Percentiles rank a stretch among this genome's conserved stretches.
Evolutionary conservation across 225 moss, liverwort and hornwort species (phyloP).

Genomic region (Thuidium tamariscinum): DNA sequence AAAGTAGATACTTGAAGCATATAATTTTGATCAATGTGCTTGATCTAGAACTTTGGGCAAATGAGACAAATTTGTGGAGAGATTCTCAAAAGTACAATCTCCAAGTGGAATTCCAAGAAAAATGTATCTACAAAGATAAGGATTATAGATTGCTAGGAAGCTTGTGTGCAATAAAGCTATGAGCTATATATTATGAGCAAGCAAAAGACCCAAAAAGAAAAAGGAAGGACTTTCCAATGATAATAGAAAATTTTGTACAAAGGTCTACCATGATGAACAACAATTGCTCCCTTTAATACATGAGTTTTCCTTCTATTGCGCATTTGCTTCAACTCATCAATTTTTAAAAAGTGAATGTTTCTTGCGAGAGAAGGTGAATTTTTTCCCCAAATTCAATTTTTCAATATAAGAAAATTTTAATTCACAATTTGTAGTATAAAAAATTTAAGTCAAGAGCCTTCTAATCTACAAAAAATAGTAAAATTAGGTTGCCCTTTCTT

Average conservation of each 20-base stretch:
- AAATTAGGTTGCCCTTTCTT: too few species aligned
- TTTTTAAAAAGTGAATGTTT: neutral
- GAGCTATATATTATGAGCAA: neutral
- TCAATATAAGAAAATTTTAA: neutral
- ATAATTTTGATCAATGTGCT: neutral
- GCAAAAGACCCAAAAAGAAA: too few species aligned
- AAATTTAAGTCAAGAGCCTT: neutral
- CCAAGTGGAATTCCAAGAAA: neutral
- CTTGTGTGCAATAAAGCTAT: neutral
- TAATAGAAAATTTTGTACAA: accelerated
- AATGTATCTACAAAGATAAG: too few species aligned
- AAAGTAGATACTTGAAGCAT: neutral
- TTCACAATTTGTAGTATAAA: neutral
- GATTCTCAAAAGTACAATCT: neutral
- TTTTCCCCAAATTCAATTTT: neutral
- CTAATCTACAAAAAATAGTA: too few species aligned
- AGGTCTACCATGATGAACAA: accelerated
- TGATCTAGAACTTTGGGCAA: neutral
- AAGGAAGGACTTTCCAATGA: neutral
- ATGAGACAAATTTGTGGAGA: neutral
- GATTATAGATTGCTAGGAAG: neutral
- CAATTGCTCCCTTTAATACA: neutral
- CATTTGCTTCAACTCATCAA: accelerated
- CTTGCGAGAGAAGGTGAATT: accelerated
- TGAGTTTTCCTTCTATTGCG: neutral